These are phyloP conservation scores for Vitis hybrid DNA, from an alignment of 177 flowering plant genomes.

Conservation along the genomic window DNA sequence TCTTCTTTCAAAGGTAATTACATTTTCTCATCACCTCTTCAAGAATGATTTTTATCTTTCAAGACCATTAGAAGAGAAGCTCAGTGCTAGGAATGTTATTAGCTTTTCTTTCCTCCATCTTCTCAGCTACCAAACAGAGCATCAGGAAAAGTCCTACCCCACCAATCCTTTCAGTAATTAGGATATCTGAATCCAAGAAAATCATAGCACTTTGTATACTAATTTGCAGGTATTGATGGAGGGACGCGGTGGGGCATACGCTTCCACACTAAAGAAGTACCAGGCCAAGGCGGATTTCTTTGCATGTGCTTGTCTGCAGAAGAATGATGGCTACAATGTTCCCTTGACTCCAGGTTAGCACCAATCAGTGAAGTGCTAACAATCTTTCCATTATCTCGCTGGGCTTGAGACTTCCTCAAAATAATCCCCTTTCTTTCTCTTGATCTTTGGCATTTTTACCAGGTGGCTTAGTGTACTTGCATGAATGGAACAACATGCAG, in stretches of 20 bases:
- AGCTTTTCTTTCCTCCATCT: too few relatives aligned
- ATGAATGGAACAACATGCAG: slow-evolving; percentile 91
- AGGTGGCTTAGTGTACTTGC: slow-evolving; percentile 80
- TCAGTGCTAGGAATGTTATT: too few relatives aligned
- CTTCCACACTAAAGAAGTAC: slow-evolving; percentile 62
- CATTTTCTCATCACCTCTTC: not conserved
- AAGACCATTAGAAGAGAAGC: too few relatives aligned
- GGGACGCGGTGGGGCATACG: slow-evolving; percentile 51
- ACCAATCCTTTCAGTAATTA: too few relatives aligned
- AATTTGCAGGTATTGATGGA: slow-evolving; percentile 56
- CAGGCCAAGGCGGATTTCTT: slow-evolving; percentile 88
- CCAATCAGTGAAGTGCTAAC: not conserved
- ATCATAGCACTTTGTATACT: too few relatives aligned
- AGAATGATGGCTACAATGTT: slow-evolving; percentile 79
- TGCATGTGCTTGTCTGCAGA: slow-evolving; percentile 76
- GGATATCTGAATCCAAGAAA: too few relatives aligned
- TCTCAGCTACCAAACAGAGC: too few relatives aligned
- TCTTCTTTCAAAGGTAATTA: slow-evolving; percentile 72
- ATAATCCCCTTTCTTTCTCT: too few relatives aligned
- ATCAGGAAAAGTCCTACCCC: too few relatives aligned
- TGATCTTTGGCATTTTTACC: not conserved
- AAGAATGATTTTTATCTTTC: too few relatives aligned
- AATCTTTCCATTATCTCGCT: too few relatives aligned
- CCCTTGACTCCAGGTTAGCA: slow-evolving; percentile 65
- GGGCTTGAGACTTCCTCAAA: too few relatives aligned